These are phyloP conservation scores for Ormosia emarginata DNA, from an alignment of 306 rosid species.

Conservation along the genomic window DNA sequence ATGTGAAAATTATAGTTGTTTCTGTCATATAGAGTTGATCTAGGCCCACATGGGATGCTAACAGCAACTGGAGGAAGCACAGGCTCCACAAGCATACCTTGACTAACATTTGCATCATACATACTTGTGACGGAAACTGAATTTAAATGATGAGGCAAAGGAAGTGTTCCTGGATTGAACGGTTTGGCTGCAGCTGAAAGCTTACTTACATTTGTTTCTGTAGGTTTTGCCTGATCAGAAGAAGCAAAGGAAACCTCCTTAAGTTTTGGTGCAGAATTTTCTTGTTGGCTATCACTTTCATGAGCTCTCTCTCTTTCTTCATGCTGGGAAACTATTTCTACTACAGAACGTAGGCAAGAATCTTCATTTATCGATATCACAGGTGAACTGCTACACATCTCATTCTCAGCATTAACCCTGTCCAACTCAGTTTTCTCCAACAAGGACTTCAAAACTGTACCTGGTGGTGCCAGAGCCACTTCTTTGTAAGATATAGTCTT, in stretches of 20 bases:
- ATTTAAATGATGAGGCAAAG: slow-evolving; percentile 43
- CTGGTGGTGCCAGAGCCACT: slow-evolving; percentile 95
- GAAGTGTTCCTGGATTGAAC: slow-evolving; percentile 65
- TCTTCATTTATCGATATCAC: slow-evolving; percentile 41
- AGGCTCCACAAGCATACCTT: slow-evolving; percentile 66
- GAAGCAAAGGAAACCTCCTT: slow-evolving; percentile 46
- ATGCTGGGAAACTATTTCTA: slow-evolving; percentile 32
- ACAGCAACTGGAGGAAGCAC: slow-evolving; percentile 66
- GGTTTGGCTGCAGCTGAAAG: slow-evolving; percentile 96
- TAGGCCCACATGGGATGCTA: slow-evolving; percentile 86
- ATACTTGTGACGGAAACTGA: slow-evolving; percentile 49
- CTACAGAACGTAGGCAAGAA: slow-evolving; percentile 26
- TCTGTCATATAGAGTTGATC: slow-evolving; percentile 74
- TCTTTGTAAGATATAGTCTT: slow-evolving; percentile 91
- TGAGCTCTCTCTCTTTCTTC: slow-evolving; percentile 32
- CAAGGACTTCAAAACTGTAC: slow-evolving; percentile 65
- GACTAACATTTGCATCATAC: slow-evolving; percentile 59
- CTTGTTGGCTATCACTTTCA: slow-evolving; percentile 34
- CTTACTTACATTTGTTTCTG: slow-evolving; percentile 75
- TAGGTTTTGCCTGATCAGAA: slow-evolving; percentile 38
- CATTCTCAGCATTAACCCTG: slow-evolving; percentile 41
- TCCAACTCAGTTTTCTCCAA: slow-evolving; percentile 48
- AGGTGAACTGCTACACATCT: slow-evolving; percentile 13
- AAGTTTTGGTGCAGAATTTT: slow-evolving; percentile 39
- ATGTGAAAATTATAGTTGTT: slow-evolving; percentile 64